These are phyloP conservation scores for Lotmaria passim DNA, from an alignment of 208 protist genomes.

Conservation along the genomic window DNA sequence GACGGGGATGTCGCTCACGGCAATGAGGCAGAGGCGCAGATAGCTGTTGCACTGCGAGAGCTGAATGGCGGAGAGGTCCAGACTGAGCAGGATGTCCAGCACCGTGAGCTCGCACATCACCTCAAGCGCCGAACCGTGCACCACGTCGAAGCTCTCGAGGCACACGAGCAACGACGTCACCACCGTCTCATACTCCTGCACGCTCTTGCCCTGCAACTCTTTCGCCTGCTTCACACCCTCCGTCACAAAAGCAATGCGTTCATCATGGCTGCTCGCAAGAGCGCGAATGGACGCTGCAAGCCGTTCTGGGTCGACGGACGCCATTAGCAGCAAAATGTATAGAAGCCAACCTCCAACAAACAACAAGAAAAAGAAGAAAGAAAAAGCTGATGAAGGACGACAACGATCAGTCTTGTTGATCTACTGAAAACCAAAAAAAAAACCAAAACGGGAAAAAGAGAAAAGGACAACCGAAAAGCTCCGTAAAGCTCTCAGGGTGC, in stretches of 20 bases:
- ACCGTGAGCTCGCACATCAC: constrained; percentile 79
- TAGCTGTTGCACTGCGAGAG: constrained; percentile 86
- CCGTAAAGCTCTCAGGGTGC: too few relatives aligned
- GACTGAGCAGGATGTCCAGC: constrained; percentile 72
- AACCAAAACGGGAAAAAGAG: too few relatives aligned
- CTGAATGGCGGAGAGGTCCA: constrained; percentile 78
- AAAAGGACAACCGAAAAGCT: too few relatives aligned
- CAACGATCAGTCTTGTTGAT: not conserved
- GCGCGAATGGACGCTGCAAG: constrained; percentile 53
- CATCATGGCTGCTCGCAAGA: constrained; percentile 43
- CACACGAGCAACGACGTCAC: constrained; percentile 68
- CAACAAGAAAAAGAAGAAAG: constrained; percentile 13
- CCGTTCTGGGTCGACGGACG: constrained; percentile 36
- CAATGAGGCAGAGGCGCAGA: constrained; percentile 68
- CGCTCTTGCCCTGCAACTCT: constrained; percentile 71
- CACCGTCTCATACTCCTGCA: constrained; percentile 75
- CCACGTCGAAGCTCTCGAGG: constrained; percentile 80
- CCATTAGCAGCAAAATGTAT: constrained; percentile 11
- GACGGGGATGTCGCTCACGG: constrained; percentile 48
- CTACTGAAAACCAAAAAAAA: constrained; percentile 13
- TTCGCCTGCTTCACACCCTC: constrained; percentile 72
- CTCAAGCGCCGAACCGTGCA: constrained; percentile 53
- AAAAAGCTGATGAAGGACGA: not conserved
- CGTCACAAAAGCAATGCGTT: constrained; percentile 50
- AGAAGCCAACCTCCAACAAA: not conserved